phyloP scores from a whole-genome alignment of 2,329 filamentous ascomycete genomes.

The Aspergillus flavus region DNA sequence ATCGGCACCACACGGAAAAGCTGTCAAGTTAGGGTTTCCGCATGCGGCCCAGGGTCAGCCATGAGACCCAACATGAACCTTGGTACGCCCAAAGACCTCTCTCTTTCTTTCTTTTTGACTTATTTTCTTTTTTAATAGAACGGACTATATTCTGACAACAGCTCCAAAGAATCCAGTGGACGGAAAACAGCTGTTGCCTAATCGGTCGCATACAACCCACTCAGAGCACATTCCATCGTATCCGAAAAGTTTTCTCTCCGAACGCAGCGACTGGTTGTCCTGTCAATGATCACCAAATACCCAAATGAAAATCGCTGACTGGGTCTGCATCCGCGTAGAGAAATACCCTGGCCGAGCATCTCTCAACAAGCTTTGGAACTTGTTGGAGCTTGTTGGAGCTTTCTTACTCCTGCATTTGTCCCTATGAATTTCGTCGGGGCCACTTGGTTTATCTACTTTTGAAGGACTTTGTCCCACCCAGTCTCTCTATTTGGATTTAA shows the following conservation, averaged over 20 bases:
- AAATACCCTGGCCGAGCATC: no score
- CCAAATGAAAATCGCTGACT: no score
- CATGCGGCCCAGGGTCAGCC: not conserved
- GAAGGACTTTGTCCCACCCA: not conserved
- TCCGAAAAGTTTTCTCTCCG: no score
- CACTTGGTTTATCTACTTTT: not conserved
- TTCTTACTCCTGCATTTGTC: not conserved
- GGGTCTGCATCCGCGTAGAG: no score
- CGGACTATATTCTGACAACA: no score
- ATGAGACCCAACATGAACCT: not conserved
- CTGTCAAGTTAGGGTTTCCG: not conserved
- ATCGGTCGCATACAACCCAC: no score
- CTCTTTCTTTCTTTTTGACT: not conserved
- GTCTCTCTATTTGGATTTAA: not conserved
- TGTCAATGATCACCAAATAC: no score
- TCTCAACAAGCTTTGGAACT: not conserved
- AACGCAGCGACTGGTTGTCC: no score
- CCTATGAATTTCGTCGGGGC: not conserved
- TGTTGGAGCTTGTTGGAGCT: no score
- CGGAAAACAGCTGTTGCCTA: no score
- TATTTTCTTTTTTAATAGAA: not conserved
- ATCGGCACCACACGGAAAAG: not conserved
- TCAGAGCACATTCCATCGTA: no score
- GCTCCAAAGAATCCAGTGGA: no score
- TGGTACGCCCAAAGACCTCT: not conserved